Conservation (phyloP, 164 flowering plant genomes). For the Chloranthus sessilifolius region DNA sequence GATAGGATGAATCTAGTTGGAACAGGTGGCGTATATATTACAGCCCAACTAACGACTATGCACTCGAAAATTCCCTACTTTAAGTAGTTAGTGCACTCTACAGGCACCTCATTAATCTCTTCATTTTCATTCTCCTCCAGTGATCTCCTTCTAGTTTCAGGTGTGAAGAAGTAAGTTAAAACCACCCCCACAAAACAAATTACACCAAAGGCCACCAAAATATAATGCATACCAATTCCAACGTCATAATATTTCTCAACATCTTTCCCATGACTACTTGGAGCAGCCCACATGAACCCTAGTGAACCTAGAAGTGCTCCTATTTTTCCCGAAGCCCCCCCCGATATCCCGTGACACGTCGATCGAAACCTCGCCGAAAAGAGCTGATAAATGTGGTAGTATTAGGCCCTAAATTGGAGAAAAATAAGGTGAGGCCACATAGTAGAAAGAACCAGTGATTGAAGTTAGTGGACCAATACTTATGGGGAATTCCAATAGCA, state of each 20-base stretch:
- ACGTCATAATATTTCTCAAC: constrained; percentile 13
- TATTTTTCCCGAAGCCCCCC: constrained; percentile 50
- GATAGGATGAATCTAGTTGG: too few relatives aligned
- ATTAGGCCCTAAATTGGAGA: constrained; percentile 64
- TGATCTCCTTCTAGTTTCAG: constrained; percentile 55
- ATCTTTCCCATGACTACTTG: not conserved
- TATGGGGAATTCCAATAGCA: constrained; percentile 28
- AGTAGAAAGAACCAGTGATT: constrained; percentile 38
- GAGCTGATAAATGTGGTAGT: constrained; percentile 62
- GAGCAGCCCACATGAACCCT: constrained; percentile 50
- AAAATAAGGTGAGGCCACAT: constrained; percentile 53
- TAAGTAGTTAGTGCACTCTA: too few relatives aligned
- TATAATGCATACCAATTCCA: constrained; percentile 27
- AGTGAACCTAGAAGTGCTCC: constrained; percentile 61
- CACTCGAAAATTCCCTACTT: too few relatives aligned
- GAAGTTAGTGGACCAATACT: constrained; percentile 16
- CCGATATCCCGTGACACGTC: constrained; percentile 66
- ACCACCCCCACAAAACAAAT: constrained; percentile 38
- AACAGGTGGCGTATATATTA: too few relatives aligned
- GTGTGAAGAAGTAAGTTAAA: constrained; percentile 39
- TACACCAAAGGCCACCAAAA: constrained; percentile 33
- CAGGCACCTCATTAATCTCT: too few relatives aligned
- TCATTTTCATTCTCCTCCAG: constrained; percentile 63
- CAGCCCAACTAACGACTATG: too few relatives aligned
- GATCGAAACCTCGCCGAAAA: constrained; percentile 71